Evolutionary conservation across 108 stramenopile genomes (phyloP), one percentile per base, ranked within the genome.

Genomic region (Chaetoceros tenuissimus): DNA sequence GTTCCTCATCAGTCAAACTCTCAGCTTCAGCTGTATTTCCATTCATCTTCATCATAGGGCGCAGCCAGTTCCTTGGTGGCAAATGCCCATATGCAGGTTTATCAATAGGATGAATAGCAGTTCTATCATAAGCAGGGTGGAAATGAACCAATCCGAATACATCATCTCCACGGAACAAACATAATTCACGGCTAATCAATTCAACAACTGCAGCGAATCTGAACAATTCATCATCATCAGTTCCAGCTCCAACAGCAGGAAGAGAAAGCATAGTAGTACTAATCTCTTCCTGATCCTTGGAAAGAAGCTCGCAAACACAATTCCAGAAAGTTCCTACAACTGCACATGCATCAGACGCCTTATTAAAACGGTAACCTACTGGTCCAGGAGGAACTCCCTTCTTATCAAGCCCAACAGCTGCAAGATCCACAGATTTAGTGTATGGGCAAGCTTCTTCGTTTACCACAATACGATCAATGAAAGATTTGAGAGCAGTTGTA

Each of bases 251-350:
- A 55, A 70, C 64, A 3, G 68, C 74, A 7, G 87, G 84, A 0
- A 83, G 58, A 24, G 71, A 76, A 19, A 85, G 55, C 51, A 80
- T 67, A 0, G 73, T 74, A 24, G 62, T 55, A 22, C 65, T 69
- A 23, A 75, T 52, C 13, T 71, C 56, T 5, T 71, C 67, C 22
- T 78, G 73, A 26, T 73, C 66, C n/a, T 43, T 26, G 0, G 72
- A 62, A 57, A 75, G 54, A 20, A 90, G 57, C 53, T 86, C 88
- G 58, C 88, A 90, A 18, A 86, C 68, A 45, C 71, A 72, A 60
- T 74, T 82, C 88, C 88, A 90, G 66, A 85, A 90, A 3, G 67
- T 48, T n/a, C 82, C 62, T 34, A 90, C 64, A 7, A 72, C 77
- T 30, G 57, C 61, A 29, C 71, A 72, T 28, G 66, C 71, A 46